phyloP scores from a whole-genome alignment of 805 yeast species.

The Ogataea zsoltii region DNA sequence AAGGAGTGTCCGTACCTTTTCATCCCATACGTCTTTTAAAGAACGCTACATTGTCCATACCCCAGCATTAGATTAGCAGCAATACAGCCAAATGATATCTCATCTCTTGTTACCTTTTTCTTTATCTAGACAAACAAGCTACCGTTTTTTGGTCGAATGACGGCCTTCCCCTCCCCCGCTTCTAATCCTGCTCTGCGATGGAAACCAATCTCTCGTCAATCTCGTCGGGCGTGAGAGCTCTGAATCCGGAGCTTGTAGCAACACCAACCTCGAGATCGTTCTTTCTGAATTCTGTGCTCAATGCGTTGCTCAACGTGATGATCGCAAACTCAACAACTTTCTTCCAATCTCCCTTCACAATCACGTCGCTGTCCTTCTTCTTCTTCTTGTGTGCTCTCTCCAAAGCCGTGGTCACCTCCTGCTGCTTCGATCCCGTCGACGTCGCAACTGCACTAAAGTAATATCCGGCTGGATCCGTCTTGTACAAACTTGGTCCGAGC shows the following conservation, averaged over 20 bases:
- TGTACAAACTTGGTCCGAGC: constrained; percentile 83
- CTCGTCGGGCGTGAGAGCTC: constrained; percentile 75
- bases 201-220: constrained; percentile 92
- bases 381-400: constrained; percentile 85
- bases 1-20: constrained; percentile 89
- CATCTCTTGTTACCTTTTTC: not conserved
- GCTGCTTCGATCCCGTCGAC: constrained; percentile 96
- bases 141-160: too few species aligned
- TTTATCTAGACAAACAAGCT: too few species aligned
- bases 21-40: constrained; percentile 79
- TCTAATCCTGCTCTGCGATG: constrained; percentile 94
- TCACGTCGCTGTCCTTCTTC: constrained; percentile 42
- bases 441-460: constrained; percentile 88
- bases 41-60: too few species aligned
- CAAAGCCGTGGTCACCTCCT: constrained; percentile 85
- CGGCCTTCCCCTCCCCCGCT: too few species aligned
- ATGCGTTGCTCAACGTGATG: constrained; percentile 77
- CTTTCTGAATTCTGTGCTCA: constrained; percentile 92
- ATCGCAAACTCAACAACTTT: constrained; percentile 88
- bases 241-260: constrained; percentile 71
- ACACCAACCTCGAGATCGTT: constrained; percentile 93
- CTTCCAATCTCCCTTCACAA: constrained; percentile 81
- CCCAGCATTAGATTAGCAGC: too few species aligned
- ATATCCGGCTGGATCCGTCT: constrained; percentile 98
- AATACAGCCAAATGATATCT: too few species aligned